These are phyloP conservation scores for Blastomyces emzantsi DNA, from an alignment of 2,329 filamentous ascomycete genomes.

Conservation along the genomic window DNA sequence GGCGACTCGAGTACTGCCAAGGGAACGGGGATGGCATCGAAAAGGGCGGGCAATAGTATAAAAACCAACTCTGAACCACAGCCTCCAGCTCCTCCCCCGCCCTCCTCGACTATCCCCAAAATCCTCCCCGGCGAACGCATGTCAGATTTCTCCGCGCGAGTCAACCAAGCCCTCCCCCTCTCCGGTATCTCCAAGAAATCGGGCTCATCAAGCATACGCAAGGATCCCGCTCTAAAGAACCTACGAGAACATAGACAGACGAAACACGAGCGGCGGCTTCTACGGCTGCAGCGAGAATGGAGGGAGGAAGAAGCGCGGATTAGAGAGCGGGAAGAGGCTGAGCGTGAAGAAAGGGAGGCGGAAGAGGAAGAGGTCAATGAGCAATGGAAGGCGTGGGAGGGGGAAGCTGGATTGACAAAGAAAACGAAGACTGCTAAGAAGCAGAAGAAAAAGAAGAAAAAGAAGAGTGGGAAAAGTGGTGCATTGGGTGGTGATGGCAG, in stretches of 20 bases:
- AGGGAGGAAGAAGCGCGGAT: constrained; percentile 44
- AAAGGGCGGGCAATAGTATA: neutral
- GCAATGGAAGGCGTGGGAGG: constrained; percentile 54
- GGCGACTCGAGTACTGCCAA: constrained; percentile 15
- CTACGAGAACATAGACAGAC: constrained; percentile 55
- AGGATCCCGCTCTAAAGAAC: constrained; percentile 22
- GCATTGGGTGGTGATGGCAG: constrained; percentile 42
- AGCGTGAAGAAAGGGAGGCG: constrained; percentile 57
- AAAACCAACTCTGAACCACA: neutral
- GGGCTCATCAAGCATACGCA: constrained; percentile 18
- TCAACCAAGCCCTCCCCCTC: constrained; percentile 75
- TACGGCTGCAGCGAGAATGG: constrained; percentile 51
- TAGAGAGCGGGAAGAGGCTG: constrained; percentile 70
- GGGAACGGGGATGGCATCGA: constrained; percentile 12
- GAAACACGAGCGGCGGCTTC: constrained; percentile 73
- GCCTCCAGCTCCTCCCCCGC: neutral
- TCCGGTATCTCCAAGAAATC: constrained; percentile 58
- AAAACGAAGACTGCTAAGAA: constrained; percentile 50
- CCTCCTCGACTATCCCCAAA: constrained; percentile 43
- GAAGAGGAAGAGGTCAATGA: constrained; percentile 55
- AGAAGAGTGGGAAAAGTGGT: constrained; percentile 50
- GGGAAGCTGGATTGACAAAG: constrained; percentile 43
- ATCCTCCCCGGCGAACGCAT: constrained; percentile 79
- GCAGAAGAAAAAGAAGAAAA: constrained; percentile 56
- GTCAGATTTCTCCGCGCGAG: constrained; percentile 69